These are phyloP conservation scores for Jaltomata sinuosa DNA, from an alignment of 257 asterid species.

Conservation along the genomic window DNA sequence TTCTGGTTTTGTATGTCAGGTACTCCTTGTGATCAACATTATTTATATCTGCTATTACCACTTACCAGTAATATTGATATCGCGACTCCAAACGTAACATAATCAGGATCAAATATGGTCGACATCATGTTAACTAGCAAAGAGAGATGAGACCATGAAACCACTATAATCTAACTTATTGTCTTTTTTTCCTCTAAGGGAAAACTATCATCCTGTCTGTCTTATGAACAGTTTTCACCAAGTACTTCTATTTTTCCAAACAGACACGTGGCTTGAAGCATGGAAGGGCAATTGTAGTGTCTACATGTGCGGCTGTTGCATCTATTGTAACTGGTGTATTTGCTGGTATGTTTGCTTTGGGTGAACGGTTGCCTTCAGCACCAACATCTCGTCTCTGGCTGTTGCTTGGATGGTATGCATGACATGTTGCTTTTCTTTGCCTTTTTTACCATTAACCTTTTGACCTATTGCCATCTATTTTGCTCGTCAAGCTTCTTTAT, in stretches of 20 bases:
- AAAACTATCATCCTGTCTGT: neutral
- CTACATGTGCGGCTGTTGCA: constrained; percentile 99
- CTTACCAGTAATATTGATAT: neutral
- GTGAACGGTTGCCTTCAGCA: constrained; percentile 82
- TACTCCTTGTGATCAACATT: constrained; percentile 6
- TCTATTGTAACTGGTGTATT: constrained; percentile 93
- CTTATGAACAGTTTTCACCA: neutral
- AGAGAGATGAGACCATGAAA: neutral
- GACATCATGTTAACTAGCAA: neutral
- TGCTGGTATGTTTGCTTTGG: constrained; percentile 96
- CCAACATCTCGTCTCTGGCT: constrained; percentile 67
- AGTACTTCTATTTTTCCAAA: neutral
- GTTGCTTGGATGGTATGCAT: constrained; percentile 79
- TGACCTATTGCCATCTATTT: neutral
- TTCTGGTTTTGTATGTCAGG: constrained; percentile 91
- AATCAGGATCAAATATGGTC: neutral
- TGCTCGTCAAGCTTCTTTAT: neutral
- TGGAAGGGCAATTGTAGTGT: constrained; percentile 93
- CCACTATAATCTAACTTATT: neutral
- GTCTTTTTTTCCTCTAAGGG: neutral
- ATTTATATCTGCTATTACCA: neutral
- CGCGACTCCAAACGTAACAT: neutral
- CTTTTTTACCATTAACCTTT: neutral
- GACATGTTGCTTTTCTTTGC: neutral
- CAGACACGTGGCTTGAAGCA: constrained; percentile 97